These are phyloP conservation scores for Arthrobotrys musiformis DNA, from an alignment of 2,329 filamentous ascomycete genomes.

Conservation along the genomic window DNA sequence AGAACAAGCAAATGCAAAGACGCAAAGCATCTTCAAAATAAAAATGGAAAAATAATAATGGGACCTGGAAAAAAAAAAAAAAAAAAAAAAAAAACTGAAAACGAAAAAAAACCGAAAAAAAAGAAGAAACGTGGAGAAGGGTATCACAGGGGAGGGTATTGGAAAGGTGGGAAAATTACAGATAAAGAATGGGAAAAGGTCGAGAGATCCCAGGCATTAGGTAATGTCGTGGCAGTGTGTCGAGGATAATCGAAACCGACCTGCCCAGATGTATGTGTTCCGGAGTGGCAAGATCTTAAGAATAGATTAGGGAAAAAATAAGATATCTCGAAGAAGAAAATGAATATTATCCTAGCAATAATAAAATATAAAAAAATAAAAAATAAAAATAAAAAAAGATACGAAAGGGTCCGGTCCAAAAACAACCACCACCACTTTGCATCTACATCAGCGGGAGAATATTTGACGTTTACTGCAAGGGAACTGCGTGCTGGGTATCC, in stretches of 20 bases:
- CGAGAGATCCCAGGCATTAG: slow-evolving; percentile 50
- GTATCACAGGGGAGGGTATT: slow-evolving; percentile 39
- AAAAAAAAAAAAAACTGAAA: neutral
- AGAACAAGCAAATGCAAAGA: slow-evolving; percentile 34
- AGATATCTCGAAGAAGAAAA: slow-evolving; percentile 16
- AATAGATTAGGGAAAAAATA: slow-evolving; percentile 34
- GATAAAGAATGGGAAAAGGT: slow-evolving; percentile 45
- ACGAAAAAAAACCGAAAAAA: neutral
- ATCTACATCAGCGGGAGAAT: slow-evolving; percentile 50
- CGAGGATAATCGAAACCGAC: slow-evolving; percentile 42
- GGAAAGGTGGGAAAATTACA: slow-evolving; percentile 38
- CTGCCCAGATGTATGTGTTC: slow-evolving; percentile 24
- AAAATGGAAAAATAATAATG: neutral
- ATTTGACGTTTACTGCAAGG: slow-evolving; percentile 30
- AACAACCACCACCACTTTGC: slow-evolving; percentile 31
- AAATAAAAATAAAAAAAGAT: neutral
- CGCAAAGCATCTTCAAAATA: neutral
- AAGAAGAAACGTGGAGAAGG: slow-evolving; percentile 49
- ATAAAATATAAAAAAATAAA: neutral
- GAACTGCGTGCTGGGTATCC: slow-evolving; percentile 21
- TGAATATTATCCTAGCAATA: neutral
- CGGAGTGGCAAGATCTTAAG: too few species aligned
- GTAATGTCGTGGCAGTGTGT: slow-evolving; percentile 52
- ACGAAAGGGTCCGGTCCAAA: slow-evolving; percentile 25
- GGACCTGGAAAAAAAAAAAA: neutral